A percentile compares a stretch with the other conserved stretches of the same genome.
These are phyloP conservation scores for Ustilago vetiveriae DNA, from an alignment of 1,284 basidiomycete genomes.

Conservation along the genomic window DNA sequence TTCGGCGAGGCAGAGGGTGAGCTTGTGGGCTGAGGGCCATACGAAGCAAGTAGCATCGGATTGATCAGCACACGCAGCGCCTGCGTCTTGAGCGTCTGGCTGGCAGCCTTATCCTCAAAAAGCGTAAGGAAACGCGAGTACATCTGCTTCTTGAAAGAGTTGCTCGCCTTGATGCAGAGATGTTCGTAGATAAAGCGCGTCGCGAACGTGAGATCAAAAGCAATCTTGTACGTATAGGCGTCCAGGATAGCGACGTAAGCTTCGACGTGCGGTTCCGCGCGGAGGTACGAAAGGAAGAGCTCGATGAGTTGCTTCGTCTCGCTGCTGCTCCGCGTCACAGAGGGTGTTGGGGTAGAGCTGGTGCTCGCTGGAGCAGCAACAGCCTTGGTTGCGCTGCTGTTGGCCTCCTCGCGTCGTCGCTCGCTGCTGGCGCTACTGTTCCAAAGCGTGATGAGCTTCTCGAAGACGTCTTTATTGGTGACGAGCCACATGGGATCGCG, in stretches of 20 bases:
- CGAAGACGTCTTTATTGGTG: conserved; percentile 61
- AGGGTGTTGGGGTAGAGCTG: not conserved
- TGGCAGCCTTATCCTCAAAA: conserved; percentile 77
- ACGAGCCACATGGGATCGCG: conserved; percentile 78
- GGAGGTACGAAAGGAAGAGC: conserved; percentile 66
- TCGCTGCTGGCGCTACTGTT: conserved; percentile 50
- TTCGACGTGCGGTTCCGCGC: conserved; percentile 80
- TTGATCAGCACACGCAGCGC: conserved; percentile 89
- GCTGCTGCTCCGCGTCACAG: conserved; percentile 66
- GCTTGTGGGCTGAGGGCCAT: conserved; percentile 60
- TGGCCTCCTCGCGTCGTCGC: conserved; percentile 54
- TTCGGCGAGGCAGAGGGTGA: conserved; percentile 29
- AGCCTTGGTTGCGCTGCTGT: conserved; percentile 40
- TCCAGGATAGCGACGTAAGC: conserved; percentile 87
- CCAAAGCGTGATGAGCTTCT: conserved; percentile 67
- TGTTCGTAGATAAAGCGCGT: conserved; percentile 89
- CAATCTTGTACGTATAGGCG: conserved; percentile 81
- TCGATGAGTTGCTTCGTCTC: conserved; percentile 80
- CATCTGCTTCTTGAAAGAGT: conserved; percentile 81
- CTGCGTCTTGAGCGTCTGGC: conserved; percentile 83
- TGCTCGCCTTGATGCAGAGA: conserved; percentile 74
- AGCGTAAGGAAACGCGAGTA: conserved; percentile 85
- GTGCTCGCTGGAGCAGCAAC: conserved; percentile 19
- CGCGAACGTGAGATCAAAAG: conserved; percentile 83
- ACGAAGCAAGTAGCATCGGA: conserved; percentile 84